These are phyloP conservation scores for Clonostachys rhizophaga DNA, from an alignment of 2,329 filamentous ascomycete genomes.

Conservation along the genomic window DNA sequence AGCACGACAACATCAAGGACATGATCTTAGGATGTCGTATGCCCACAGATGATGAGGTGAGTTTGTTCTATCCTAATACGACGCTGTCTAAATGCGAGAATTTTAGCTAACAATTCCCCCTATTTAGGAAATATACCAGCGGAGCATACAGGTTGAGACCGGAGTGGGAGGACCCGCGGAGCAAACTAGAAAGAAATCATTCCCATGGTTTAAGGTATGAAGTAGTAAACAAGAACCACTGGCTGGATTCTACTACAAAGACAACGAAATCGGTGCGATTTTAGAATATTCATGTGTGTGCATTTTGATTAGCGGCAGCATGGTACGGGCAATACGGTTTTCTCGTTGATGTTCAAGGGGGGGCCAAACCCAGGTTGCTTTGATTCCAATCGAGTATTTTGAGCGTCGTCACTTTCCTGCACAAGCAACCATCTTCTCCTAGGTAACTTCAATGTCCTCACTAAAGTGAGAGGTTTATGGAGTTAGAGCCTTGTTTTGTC, in stretches of 20 bases:
- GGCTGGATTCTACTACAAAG: not conserved
- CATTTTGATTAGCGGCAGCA: not conserved
- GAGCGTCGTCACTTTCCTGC: too few relatives aligned
- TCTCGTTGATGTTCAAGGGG: not conserved
- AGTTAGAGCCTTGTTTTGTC: too few relatives aligned
- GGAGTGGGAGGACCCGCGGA: constrained; percentile 37
- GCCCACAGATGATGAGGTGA: constrained; percentile 81
- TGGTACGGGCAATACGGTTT: not conserved
- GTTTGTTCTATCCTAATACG: constrained; percentile 18
- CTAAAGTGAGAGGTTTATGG: too few relatives aligned
- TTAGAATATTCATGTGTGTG: not conserved
- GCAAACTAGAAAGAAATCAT: constrained; percentile 54
- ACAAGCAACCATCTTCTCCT: too few relatives aligned
- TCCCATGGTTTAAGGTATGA: constrained; percentile 59
- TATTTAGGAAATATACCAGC: constrained; percentile 58
- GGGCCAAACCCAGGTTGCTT: too few relatives aligned
- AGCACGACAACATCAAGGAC: constrained; percentile 66
- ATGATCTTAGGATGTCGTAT: constrained; percentile 80
- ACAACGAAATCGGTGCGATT: not conserved
- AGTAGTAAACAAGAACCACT: not conserved
- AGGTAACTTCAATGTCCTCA: too few relatives aligned
- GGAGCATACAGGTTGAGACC: constrained; percentile 55
- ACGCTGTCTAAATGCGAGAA: not conserved
- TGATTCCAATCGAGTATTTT: too few relatives aligned
- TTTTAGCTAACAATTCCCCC: constrained; percentile 11